phyloP scores from a whole-genome alignment of 2,329 filamentous ascomycete species.

The Rosellinia necatrix region DNA sequence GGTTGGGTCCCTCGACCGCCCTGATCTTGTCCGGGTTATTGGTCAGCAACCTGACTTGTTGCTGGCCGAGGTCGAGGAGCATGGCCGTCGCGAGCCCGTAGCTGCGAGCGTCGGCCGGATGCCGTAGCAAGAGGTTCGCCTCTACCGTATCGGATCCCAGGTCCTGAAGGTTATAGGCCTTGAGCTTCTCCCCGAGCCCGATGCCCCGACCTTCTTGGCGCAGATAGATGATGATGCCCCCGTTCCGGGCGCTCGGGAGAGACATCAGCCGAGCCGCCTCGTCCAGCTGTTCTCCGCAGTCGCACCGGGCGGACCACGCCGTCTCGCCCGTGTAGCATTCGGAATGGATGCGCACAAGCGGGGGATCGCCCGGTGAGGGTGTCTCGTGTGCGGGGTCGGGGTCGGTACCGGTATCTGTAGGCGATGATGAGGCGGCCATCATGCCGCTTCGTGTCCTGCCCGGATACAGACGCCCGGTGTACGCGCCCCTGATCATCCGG shows the following conservation, averaged over 20 bases:
- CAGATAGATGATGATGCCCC: constrained; percentile 93
- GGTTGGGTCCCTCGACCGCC: constrained; percentile 87
- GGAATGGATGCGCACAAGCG: constrained; percentile 92
- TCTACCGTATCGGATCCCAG: constrained; percentile 97
- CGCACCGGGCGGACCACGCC: constrained; percentile 95
- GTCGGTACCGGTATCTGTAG: constrained; percentile 36
- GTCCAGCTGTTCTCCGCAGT: constrained; percentile 96
- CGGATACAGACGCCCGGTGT: constrained; percentile 84
- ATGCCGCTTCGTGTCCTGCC: constrained; percentile 78
- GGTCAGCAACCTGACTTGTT: constrained; percentile 80
- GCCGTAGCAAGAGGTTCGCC: constrained; percentile 86
- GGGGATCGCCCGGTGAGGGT: constrained; percentile 47
- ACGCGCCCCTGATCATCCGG: constrained; percentile 92
- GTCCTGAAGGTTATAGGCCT: constrained; percentile 97
- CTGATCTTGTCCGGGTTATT: constrained; percentile 98
- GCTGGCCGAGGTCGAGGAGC: constrained; percentile 80
- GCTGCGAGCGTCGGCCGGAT: constrained; percentile 91
- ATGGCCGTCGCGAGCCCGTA: constrained; percentile 98
- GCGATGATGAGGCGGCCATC: too few species aligned
- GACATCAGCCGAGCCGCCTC: constrained; percentile 95
- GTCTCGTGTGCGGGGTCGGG: constrained; percentile 15
- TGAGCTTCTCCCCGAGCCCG: constrained; percentile 91
- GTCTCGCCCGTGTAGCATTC: constrained; percentile 99
- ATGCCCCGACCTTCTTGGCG: constrained; percentile 96
- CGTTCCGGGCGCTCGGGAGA: constrained; percentile 62